phyloP scores from a whole-genome alignment of 108 stramenopile genomes.

The Schizochytrium sp. region DNA sequence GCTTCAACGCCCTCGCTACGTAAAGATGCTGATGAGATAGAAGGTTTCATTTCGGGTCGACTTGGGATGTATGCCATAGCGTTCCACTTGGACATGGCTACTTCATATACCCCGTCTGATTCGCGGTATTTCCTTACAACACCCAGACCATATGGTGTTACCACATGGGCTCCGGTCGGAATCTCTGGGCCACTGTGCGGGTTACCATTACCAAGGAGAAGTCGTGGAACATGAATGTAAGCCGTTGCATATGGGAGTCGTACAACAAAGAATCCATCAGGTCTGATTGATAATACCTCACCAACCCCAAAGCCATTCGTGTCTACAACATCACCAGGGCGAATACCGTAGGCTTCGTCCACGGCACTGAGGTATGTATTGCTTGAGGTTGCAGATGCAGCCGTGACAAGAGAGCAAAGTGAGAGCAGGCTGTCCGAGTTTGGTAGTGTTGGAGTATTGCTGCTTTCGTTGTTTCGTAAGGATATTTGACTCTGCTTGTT shows the following conservation, averaged over 20 bases:
- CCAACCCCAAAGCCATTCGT: constrained; percentile 33
- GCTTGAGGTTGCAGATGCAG: neutral
- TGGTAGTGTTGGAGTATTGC: neutral
- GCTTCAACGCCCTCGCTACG: neutral
- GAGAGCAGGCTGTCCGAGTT: constrained; percentile 24
- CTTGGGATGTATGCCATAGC: neutral
- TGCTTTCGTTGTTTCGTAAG: neutral
- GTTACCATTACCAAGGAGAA: constrained; percentile 13
- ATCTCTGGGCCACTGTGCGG: constrained; percentile 60
- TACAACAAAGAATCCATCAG: constrained; percentile 44
- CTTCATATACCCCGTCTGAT: constrained; percentile 70
- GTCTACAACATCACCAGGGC: constrained; percentile 36
- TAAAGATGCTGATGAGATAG: neutral
- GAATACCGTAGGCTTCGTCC: constrained; percentile 20
- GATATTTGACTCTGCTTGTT: neutral
- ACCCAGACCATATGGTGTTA: constrained; percentile 68
- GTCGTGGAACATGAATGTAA: constrained; percentile 66
- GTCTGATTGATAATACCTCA: neutral
- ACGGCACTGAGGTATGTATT: neutral
- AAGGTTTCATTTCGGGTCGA: neutral
- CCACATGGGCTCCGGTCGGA: constrained; percentile 65
- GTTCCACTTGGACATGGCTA: constrained; percentile 10
- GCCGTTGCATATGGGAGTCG: constrained; percentile 51
- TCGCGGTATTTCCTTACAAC: constrained; percentile 67
- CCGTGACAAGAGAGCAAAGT: constrained; percentile 52